Evolutionary conservation across 1,284 basidiomycete species (phyloP), one percentile per base, ranked within the genome.

Genomic region (Moniliella sp.): DNA sequence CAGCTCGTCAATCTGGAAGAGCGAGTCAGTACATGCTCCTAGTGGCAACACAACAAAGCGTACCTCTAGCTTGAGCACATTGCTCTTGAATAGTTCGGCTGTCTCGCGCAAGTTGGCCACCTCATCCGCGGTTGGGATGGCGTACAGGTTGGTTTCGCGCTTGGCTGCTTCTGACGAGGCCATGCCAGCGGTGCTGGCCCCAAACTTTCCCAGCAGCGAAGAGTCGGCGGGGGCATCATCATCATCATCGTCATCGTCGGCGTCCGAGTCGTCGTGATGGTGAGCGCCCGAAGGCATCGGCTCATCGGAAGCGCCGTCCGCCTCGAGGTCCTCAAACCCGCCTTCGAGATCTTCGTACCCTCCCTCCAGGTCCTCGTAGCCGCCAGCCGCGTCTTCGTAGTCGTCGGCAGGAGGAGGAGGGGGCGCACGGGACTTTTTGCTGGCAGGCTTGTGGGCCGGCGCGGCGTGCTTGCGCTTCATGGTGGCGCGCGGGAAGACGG

Each of bases 1-100:
- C 54, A 59, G 54, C 33, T 57, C 54, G 33, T 59, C 55, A 14
- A 48, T 39, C 42, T 49, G 40, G 14, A 3, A 12, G 11, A 10
- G 9, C n/a, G 4, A 13, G 21, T 9, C 11, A 28, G 17, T 25
- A 27, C 9, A 15, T n/a, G 16, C 25, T 16, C 26, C 5, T 11
- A 4, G n/a, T 13, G 12, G 21, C 7, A 23, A 7, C 10, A 30
- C 27, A 15, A 11, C 8, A n/a, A n/a, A 11, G 47, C 65, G 25
- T 32, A 76, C 77, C 66, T 82, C 76, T 5, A 83, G 66, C 56
- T 80, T 82, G 65, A 91, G 81, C 1, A 81, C 70, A 33, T 70
- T 78, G 0, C 80, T 84, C 47, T 71, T 69, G 55, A 77, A 81
- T 11, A 91, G 66, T 37, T 82, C 75, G 15, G 72, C 67, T 4